These are phyloP conservation scores for Neoarthrinium moseri DNA, from an alignment of 2,329 filamentous ascomycete genomes.

Conservation along the genomic window DNA sequence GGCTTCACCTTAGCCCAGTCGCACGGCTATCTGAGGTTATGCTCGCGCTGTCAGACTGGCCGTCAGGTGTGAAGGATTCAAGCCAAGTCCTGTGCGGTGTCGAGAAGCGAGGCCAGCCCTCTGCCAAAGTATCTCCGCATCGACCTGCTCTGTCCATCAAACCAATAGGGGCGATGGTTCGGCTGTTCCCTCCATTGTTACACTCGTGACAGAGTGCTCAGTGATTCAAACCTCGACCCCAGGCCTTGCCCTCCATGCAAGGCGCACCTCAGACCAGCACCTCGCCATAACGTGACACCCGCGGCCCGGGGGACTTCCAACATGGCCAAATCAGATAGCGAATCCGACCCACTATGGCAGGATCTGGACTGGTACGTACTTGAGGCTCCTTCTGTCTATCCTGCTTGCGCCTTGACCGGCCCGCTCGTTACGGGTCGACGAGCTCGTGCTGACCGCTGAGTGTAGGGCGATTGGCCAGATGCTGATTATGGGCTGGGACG, in stretches of 20 bases:
- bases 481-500: conserved; percentile 84
- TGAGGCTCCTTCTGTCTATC: not conserved
- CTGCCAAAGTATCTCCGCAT: conserved; percentile 9
- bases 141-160: conserved; percentile 6
- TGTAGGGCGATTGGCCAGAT: conserved; percentile 70
- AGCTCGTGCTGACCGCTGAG: conserved; percentile 29
- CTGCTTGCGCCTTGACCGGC: not conserved
- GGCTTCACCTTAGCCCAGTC: not conserved
- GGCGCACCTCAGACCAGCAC: conserved; percentile 13
- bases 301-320: conserved; percentile 22
- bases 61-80: too few species aligned
- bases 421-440: not conserved
- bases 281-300: conserved; percentile 24
- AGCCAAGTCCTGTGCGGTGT: too few species aligned
- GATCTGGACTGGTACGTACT: conserved; percentile 69
- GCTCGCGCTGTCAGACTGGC: not conserved
- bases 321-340: conserved; percentile 43
- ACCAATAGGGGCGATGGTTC: conserved; percentile 9
- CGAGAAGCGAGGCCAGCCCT: conserved; percentile 10
- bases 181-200: conserved; percentile 14
- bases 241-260: conserved; percentile 8
- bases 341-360: conserved; percentile 67
- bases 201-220: conserved; percentile 10
- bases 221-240: conserved; percentile 2
- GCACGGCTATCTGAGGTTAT: not conserved